A percentile compares a stretch with the other conserved stretches of the same genome.
Conservation (phyloP, 2,329 filamentous ascomycete species). For the Fusarium udum region DNA sequence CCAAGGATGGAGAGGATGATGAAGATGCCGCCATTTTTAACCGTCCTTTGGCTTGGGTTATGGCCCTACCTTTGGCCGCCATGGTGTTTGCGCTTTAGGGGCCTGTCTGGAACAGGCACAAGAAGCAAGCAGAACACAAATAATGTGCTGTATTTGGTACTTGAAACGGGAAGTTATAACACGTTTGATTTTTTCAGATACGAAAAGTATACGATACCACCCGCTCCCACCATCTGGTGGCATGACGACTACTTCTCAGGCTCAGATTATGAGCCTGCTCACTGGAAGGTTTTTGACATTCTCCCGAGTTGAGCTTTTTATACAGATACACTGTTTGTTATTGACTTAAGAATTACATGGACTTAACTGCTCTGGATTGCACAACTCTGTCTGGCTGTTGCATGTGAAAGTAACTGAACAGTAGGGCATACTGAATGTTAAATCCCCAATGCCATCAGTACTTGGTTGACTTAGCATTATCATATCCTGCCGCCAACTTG, state of each 20-base stretch:
- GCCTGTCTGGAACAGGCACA: not conserved
- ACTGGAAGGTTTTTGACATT: slow-evolving; percentile 3
- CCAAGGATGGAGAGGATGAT: slow-evolving; percentile 43
- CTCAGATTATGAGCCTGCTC: slow-evolving; percentile 11
- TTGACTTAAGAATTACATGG: not conserved
- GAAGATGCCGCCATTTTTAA: slow-evolving; percentile 44
- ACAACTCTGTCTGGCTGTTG: not conserved
- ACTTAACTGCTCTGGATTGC: not conserved
- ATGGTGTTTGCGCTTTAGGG: slow-evolving; percentile 48
- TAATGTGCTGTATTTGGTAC: slow-evolving; percentile 24
- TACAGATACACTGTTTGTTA: slow-evolving; percentile 28
- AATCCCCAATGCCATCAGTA: not conserved
- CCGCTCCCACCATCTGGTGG: slow-evolving; percentile 1
- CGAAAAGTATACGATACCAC: slow-evolving; percentile 35
- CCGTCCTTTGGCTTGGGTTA: slow-evolving; percentile 47
- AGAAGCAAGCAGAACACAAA: not conserved
- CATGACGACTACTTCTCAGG: slow-evolving; percentile 24
- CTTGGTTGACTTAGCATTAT: not conserved
- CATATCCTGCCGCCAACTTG: not conserved
- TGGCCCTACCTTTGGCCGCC: slow-evolving; percentile 47
- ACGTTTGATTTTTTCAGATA: slow-evolving; percentile 29
- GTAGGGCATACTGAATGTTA: not conserved
- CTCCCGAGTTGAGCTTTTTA: slow-evolving; percentile 14
- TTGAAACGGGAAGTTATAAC: slow-evolving; percentile 13
- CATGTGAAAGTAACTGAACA: not conserved